phyloP scores from a whole-genome alignment of 2,329 filamentous ascomycete genomes.

The Monosporascus ibericus region DNA sequence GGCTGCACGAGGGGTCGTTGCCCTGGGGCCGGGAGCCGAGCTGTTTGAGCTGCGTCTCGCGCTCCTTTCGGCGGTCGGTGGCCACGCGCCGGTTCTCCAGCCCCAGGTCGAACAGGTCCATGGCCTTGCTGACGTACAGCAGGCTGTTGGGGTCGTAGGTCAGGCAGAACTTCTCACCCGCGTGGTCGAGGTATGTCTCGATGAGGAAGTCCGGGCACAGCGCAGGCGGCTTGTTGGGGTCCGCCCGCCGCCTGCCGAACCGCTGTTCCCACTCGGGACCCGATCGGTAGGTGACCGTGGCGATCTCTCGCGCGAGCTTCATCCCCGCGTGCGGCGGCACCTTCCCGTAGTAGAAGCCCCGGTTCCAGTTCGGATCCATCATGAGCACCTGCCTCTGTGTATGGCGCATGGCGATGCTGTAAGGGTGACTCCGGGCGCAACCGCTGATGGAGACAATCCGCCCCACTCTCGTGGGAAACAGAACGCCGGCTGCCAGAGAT shows the following conservation, averaged over 20 bases:
- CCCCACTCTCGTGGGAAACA: constrained; percentile 77
- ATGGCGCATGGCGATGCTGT: constrained; percentile 97
- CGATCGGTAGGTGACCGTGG: constrained; percentile 93
- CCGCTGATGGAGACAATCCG: constrained; percentile 86
- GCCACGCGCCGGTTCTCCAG: constrained; percentile 61
- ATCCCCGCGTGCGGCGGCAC: constrained; percentile 93
- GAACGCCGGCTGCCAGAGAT: constrained; percentile 75
- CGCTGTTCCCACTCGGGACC: constrained; percentile 97
- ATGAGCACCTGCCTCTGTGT: constrained; percentile 96
- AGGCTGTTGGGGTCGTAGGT: constrained; percentile 95
- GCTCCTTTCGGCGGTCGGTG: constrained; percentile 53
- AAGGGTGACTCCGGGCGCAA: constrained; percentile 90
- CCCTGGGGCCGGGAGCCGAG: constrained; percentile 30
- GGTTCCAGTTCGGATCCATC: constrained; percentile 97
- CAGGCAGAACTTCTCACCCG: constrained; percentile 95
- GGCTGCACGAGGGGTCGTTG: constrained; percentile 57
- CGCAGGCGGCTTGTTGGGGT: constrained; percentile 78
- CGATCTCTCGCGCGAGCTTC: constrained; percentile 96
- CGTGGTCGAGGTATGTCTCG: constrained; percentile 96
- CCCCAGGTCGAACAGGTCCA: constrained; percentile 96
- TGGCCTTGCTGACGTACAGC: constrained; percentile 95
- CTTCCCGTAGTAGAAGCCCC: constrained; percentile 85
- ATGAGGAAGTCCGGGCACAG: constrained; percentile 97
- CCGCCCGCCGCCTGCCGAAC: constrained; percentile 82
- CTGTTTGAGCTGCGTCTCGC: constrained; percentile 48